Percentiles rank a stretch among this genome's conserved stretches.
Conservation (phyloP, 371 early-diverging fungal genomes). For the Mortierella sp. region DNA sequence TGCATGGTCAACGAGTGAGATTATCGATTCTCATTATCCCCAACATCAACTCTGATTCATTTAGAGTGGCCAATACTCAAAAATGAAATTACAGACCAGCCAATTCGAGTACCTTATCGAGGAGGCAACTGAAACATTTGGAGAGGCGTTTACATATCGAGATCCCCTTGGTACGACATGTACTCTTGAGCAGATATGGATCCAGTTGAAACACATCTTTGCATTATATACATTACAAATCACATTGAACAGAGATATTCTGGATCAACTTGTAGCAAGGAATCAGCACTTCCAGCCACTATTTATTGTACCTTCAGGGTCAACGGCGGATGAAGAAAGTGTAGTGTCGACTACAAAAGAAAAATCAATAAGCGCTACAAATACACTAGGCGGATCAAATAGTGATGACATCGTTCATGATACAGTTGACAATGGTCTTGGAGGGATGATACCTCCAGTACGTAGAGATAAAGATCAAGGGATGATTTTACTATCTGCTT, state of each 20-base stretch:
- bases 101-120: constrained; percentile 55
- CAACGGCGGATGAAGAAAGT: neutral
- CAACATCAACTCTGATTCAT: neutral
- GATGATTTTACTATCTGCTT: constrained; percentile 52
- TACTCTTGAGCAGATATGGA: constrained; percentile 52
- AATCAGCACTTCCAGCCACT: constrained; percentile 19
- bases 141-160: constrained; percentile 45
- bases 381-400: neutral
- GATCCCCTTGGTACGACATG: constrained; percentile 49
- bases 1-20: neutral
- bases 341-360: neutral
- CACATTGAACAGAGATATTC: constrained; percentile 34
- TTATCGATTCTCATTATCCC: neutral
- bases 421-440: neutral
- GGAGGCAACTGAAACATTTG: constrained; percentile 52
- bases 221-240: constrained; percentile 41
- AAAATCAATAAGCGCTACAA: neutral
- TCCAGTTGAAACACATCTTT: constrained; percentile 37
- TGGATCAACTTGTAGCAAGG: constrained; percentile 34
- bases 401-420: neutral
- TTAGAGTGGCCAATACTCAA: constrained; percentile 52
- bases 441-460: constrained; percentile 19
- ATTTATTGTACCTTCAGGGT: neutral
- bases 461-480: constrained; percentile 54
- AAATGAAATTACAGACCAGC: constrained; percentile 53